Percentiles rank a stretch among this genome's conserved stretches.
Evolutionary conservation across 768 basidiomycete species (phyloP).

Genomic region (Leccinum sublutescens): DNA sequence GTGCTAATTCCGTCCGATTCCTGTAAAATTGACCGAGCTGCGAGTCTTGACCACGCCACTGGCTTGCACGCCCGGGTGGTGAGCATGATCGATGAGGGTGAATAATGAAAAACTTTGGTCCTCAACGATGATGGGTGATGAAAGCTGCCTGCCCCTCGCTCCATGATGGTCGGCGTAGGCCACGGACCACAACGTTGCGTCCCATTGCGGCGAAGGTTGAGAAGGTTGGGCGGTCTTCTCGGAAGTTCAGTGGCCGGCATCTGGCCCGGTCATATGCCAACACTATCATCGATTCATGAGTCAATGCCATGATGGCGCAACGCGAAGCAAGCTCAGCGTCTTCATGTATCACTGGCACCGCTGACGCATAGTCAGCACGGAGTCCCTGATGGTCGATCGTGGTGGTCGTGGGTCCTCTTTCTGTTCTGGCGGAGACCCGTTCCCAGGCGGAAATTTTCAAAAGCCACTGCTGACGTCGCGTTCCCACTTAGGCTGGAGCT

Average conservation of each 20-base stretch:
- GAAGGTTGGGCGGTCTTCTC: slow-evolving; percentile 15
- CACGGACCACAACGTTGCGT: slow-evolving; percentile 6
- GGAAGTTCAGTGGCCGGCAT: slow-evolving; percentile 2
- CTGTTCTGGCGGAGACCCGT: slow-evolving; percentile 6
- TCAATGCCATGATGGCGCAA: slow-evolving; percentile 1
- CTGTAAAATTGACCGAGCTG: slow-evolving; percentile 5
- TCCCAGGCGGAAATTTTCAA: slow-evolving; percentile 15
- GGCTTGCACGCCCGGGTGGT: background rate
- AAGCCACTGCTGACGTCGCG: background rate
- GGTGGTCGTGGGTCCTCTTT: slow-evolving; percentile 8
- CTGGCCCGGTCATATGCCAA: slow-evolving; percentile 8
- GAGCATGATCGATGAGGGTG: slow-evolving; percentile 7
- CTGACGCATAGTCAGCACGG: slow-evolving; percentile 3
- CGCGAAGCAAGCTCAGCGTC: background rate
- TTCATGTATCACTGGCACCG: background rate
- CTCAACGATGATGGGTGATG: slow-evolving; percentile 3
- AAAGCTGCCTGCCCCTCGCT: background rate
- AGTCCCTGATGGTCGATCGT: slow-evolving; percentile 10
- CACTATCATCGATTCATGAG: slow-evolving; percentile 8
- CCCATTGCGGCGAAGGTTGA: slow-evolving; percentile 6
- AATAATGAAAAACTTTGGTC: background rate
- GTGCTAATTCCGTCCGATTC: slow-evolving; percentile 5
- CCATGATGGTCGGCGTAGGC: slow-evolving; percentile 1
- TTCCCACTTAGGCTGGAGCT: background rate
- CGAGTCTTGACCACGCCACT: slow-evolving; percentile 5